These are phyloP conservation scores for Yarrowia yakushimensis DNA, from an alignment of 805 yeast genomes.

Conservation along the genomic window DNA sequence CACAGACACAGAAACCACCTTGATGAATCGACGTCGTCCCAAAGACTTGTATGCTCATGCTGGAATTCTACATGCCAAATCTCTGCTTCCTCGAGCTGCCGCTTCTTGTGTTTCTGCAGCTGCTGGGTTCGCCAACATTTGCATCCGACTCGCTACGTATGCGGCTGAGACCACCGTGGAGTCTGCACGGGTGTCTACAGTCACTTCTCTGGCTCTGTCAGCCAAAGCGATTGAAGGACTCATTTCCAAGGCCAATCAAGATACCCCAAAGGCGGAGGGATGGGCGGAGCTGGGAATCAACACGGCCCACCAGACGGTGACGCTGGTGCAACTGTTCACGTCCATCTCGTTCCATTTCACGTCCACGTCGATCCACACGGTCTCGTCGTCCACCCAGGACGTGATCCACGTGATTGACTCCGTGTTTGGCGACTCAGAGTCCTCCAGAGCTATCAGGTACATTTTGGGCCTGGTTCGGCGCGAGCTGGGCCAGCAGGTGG, in stretches of 20 bases:
- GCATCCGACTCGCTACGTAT: slow-evolving; percentile 34
- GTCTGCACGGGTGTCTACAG: slow-evolving; percentile 32
- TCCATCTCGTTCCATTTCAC: slow-evolving; percentile 35
- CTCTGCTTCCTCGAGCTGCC: slow-evolving; percentile 33
- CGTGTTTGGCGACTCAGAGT: slow-evolving; percentile 38
- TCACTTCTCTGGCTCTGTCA: slow-evolving; percentile 33
- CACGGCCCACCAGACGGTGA: slow-evolving; percentile 31
- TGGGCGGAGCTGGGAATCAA: slow-evolving; percentile 32
- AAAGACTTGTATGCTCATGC: slow-evolving; percentile 7
- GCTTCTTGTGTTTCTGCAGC: slow-evolving; percentile 34
- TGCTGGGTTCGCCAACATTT: slow-evolving; percentile 33
- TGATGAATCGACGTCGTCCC: background rate
- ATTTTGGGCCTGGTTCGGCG: slow-evolving; percentile 33
- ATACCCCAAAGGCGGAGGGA: slow-evolving; percentile 33
- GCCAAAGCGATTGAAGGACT: slow-evolving; percentile 35
- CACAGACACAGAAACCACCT: background rate
- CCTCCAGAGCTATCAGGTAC: slow-evolving; percentile 35
- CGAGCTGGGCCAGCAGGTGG: slow-evolving; percentile 36
- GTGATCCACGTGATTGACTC: slow-evolving; percentile 35
- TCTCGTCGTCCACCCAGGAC: slow-evolving; percentile 34
- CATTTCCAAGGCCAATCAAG: slow-evolving; percentile 35
- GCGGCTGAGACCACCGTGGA: slow-evolving; percentile 34
- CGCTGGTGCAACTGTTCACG: slow-evolving; percentile 34
- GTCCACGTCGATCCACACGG: slow-evolving; percentile 31
- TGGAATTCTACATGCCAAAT: slow-evolving; percentile 9